Evolutionary conservation across 169 alveolate genomes (phyloP).

Genomic region (Cardiosporidium cionae): DNA sequence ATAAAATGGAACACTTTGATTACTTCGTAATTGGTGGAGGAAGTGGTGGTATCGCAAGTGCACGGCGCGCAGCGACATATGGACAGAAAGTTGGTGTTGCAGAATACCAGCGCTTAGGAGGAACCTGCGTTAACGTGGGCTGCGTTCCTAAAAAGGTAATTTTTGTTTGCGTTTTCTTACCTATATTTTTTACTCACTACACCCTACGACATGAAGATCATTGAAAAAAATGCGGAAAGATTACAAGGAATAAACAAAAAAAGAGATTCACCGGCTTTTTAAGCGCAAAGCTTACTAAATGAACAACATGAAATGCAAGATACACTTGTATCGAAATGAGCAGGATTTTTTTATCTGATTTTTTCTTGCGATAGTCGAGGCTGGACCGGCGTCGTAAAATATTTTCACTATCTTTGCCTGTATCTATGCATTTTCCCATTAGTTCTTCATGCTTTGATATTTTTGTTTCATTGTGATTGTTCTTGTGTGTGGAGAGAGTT

Average conservation of each 20-base stretch:
- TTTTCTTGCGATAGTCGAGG: too few relatives aligned
- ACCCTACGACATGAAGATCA: neutral
- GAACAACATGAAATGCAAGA: too few relatives aligned
- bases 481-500: too few relatives aligned
- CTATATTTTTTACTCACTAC: neutral
- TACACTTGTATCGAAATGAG: too few relatives aligned
- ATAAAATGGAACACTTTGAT: conserved; percentile 13
- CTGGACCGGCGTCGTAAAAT: too few relatives aligned
- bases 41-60: conserved; percentile 42
- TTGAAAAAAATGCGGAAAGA: neutral
- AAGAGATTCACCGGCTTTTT: neutral
- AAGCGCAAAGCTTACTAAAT: neutral
- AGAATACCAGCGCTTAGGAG: conserved; percentile 72
- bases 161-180: neutral
- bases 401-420: too few relatives aligned
- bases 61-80: conserved; percentile 36
- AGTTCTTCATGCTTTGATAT: too few relatives aligned
- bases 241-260: neutral
- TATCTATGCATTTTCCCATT: too few relatives aligned
- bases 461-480: too few relatives aligned
- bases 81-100: conserved; percentile 71
- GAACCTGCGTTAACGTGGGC: conserved; percentile 91
- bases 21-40: conserved; percentile 43
- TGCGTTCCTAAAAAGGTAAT: conserved; percentile 92
- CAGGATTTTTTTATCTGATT: too few relatives aligned